These are phyloP conservation scores for Fusarium luffae DNA, from an alignment of 2,329 filamentous ascomycete species.

Conservation along the genomic window DNA sequence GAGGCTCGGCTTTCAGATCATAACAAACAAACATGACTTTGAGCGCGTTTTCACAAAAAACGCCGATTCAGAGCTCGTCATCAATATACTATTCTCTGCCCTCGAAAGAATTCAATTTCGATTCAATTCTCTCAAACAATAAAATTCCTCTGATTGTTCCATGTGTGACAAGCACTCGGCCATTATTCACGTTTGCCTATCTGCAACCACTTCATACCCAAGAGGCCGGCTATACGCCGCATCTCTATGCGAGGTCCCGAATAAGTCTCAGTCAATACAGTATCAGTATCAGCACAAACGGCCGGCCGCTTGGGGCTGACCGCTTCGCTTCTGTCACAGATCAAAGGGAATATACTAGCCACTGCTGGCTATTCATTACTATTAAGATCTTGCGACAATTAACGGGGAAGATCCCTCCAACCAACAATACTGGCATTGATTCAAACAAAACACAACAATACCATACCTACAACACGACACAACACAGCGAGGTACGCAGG, in stretches of 20 bases:
- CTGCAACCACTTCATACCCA: conserved; percentile 31
- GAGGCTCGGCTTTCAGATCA: conserved; percentile 34
- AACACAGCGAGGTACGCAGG: conserved; percentile 22
- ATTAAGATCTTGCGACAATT: background rate
- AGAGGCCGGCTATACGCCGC: conserved; percentile 33
- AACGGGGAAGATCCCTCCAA: conserved; percentile 2
- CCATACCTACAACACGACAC: background rate
- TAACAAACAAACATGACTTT: conserved; percentile 40
- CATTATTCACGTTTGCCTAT: conserved; percentile 22
- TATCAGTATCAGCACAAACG: conserved; percentile 9
- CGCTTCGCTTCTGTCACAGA: conserved; percentile 27
- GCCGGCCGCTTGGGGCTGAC: conserved; percentile 36
- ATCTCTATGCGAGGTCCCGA: conserved; percentile 40
- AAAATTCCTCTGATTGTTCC: conserved; percentile 13
- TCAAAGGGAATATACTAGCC: conserved; percentile 11
- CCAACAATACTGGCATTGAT: conserved; percentile 9
- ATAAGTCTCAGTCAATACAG: conserved; percentile 34
- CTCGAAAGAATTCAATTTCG: conserved; percentile 2
- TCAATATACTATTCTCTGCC: conserved; percentile 10
- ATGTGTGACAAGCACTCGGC: conserved; percentile 23
- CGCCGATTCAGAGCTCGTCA: conserved; percentile 10
- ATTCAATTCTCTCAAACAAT: conserved; percentile 13
- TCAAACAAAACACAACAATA: conserved; percentile 11
- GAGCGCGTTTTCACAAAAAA: conserved; percentile 31
- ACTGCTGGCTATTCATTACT: background rate